Conservation (phyloP, 306 rosid genomes). For the Cyclanthera cordifolia region DNA sequence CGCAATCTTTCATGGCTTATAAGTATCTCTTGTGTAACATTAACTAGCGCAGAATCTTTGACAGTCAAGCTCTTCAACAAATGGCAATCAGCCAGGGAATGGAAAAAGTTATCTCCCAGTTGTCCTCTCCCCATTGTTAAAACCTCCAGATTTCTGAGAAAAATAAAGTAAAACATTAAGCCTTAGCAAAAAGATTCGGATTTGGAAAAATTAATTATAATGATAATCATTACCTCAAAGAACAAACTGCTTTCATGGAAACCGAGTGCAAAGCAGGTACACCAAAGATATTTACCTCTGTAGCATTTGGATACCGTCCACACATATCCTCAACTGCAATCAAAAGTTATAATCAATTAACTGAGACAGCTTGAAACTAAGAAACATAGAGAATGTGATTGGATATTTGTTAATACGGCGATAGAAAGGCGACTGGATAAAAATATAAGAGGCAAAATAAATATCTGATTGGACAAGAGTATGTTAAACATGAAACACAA, state of each 20-base stretch:
- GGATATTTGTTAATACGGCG: background rate
- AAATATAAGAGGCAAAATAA: background rate
- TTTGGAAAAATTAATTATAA: constrained; percentile 1
- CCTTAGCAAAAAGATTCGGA: constrained; percentile 5
- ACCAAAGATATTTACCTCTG: constrained; percentile 71
- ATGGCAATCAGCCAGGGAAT: constrained; percentile 59
- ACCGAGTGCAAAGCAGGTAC: constrained; percentile 45
- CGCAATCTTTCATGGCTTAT: constrained; percentile 67
- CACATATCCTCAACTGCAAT: constrained; percentile 90
- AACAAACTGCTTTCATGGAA: constrained; percentile 66
- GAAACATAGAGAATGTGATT: background rate
- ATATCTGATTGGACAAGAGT: background rate
- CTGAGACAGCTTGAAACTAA: background rate
- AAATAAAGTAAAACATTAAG: constrained; percentile 22
- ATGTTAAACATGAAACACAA: background rate
- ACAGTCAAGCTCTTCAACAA: constrained; percentile 55
- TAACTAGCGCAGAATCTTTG: constrained; percentile 82
- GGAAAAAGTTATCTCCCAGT: constrained; percentile 65
- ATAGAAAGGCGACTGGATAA: background rate
- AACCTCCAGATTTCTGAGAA: constrained; percentile 75
- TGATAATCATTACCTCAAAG: constrained; percentile 40
- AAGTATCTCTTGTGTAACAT: constrained; percentile 73
- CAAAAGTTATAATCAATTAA: background rate
- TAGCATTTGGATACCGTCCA: constrained; percentile 90
- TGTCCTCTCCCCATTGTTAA: constrained; percentile 69